Evolutionary conservation across 345 rosid species (phyloP), one percentile per base, ranked within the genome.

Genomic region (Raphanus raphanistrum): DNA sequence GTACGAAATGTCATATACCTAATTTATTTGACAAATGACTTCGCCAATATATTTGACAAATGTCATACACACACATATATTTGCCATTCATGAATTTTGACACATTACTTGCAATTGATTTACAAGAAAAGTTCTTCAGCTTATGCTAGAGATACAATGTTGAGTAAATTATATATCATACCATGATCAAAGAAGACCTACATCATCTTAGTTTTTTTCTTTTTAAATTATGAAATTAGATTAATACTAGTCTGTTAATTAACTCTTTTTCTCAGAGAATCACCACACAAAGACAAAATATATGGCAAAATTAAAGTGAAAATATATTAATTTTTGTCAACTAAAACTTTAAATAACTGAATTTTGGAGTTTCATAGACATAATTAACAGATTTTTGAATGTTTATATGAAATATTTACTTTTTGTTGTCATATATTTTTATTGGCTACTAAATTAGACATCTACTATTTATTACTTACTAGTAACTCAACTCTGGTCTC

Each of bases 1-100:
- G 58, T 33, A 61, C 28, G 28, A 73, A 50, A 73, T 61, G 65
- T 12, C 64, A 73, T 52, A 73, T 28, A 73, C 78, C 74, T 79
- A 79, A 79, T 61, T 73, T 73, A 36, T 63, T 79, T 79, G 82
- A 73, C 78, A 69, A 15, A 50, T 73, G 78, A 68, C 70, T 73
- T 60, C 28, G 26, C 26, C 73, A 59, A 11, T 72, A 66, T 60
- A 35, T 59, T 21, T 21, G 21, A 21, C 21, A 21, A 21, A 21
- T 21, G 21, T 21, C 21, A 21, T 21, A 21, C 21, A 21, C 21
- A 41, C 50, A 41, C 10, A 66, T 55, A 60, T 43, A 2, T 43
- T 43, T 43, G 16, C 74, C 74, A 67, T 66, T 72, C 45, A 59
- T 26, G 43, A 32, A 78, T 59, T 43, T 71, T 59, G 63, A 66